Base-by-base conservation (phyloP, 2,329 filamentous ascomycete genomes). In the Fusarium sp. region DNA sequence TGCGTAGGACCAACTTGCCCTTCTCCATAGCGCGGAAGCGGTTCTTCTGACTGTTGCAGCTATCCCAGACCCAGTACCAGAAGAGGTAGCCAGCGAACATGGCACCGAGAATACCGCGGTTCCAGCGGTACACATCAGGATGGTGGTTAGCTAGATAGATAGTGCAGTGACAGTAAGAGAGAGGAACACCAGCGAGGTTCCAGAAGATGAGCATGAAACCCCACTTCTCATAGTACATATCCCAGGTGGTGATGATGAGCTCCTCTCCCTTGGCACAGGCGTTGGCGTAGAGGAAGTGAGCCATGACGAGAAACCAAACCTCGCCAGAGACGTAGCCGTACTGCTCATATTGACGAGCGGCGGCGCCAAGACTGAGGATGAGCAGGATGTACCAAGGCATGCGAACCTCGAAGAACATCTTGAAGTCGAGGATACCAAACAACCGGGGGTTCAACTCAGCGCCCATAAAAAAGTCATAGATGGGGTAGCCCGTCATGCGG, bases 191-290 rank as follows among this genome's bases (percentile, higher is more conserved):
- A 51, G 94, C 94, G 80, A 97, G 86, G 83, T 97, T 97, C 94
- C 94, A 97, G 89, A 97, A 97, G 82, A 97, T 97, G 74, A 97
- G 89, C 94, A 97, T 97, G 86, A 97, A 97, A 58, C 94, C 94
- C 90, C 93, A 95, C 84, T 97, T 97, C 86, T 97, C 94, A 78
- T 94, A 95, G 86, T 97, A 97, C 92, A 97, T 97, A 78, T 97
- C 94, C 92, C 94, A 97, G 55, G 94, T 96, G 14, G 93, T 93
- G 66, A 94, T 89, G 81, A 97, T 97, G 80, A 94, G 89, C 83
- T 97, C 94, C 83, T 97, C 94, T 52, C 93, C 95, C 85, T 97
- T 97, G 76, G 92, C 90, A 85, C 94, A 97, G 59, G 94, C 94
- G 81, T 97, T 96, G 79, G 94, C 94, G 78, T 97, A 97, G 49